A percentile compares a stretch with the other conserved stretches of the same genome.
These are phyloP conservation scores for Oryza coarctata DNA, from an alignment of 176 grass and related monocot genomes.

Conservation along the genomic window DNA sequence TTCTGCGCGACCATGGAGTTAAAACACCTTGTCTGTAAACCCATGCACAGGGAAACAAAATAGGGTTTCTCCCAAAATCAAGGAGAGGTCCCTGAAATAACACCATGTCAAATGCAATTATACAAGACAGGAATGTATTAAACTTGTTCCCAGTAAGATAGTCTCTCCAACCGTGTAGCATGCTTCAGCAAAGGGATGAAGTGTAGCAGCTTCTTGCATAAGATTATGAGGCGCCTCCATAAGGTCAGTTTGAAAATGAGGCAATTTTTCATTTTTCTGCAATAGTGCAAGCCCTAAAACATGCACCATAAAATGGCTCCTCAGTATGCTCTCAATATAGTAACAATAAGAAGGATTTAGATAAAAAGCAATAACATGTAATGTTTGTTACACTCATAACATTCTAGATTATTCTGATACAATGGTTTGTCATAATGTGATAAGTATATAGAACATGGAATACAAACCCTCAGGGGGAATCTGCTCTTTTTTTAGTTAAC, in stretches of 20 bases:
- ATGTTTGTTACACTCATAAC: not conserved
- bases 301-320: slow-evolving; percentile 23
- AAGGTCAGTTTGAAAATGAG: slow-evolving; percentile 54
- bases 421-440: not conserved
- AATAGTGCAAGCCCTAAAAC: slow-evolving; percentile 84
- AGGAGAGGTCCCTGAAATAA: slow-evolving; percentile 82
- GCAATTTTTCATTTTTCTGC: slow-evolving; percentile 60
- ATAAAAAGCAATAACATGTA: not conserved
- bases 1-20: slow-evolving; percentile 81
- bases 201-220: slow-evolving; percentile 70
- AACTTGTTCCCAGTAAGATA: slow-evolving; percentile 26
- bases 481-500: slow-evolving; percentile 12
- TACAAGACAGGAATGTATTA: slow-evolving; percentile 11
- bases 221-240: slow-evolving; percentile 62
- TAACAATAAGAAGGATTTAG: not conserved
- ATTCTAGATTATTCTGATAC: not conserved
- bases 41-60: slow-evolving; percentile 98
- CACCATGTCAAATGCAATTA: slow-evolving; percentile 31
- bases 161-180: slow-evolving; percentile 74
- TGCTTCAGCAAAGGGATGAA: slow-evolving; percentile 92
- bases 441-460: not conserved
- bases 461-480: not conserved
- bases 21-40: slow-evolving; percentile 93
- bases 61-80: slow-evolving; percentile 95
- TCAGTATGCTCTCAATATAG: slow-evolving; percentile 19